phyloP scores from a whole-genome alignment of 2,329 filamentous ascomycete species.

The Raffaelea deltoideospora region DNA sequence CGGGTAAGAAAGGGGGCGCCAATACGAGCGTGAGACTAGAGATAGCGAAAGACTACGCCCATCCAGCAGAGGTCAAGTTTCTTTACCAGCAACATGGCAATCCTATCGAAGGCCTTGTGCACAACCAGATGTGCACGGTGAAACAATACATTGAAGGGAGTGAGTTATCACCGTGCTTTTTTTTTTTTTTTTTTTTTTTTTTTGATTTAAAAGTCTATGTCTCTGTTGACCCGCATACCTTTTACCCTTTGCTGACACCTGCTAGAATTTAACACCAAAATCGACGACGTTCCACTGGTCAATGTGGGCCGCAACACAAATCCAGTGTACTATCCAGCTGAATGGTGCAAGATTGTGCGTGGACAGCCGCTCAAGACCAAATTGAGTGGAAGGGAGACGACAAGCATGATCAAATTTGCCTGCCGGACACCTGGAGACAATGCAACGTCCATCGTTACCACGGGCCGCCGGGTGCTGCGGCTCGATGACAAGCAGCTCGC shows the following conservation, averaged over 20 bases:
- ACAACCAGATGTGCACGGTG: too few relatives aligned
- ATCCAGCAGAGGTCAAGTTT: neutral
- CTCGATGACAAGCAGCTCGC: conserved; percentile 30
- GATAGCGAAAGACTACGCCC: neutral
- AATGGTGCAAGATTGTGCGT: conserved; percentile 46
- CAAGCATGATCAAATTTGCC: conserved; percentile 57
- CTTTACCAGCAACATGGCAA: neutral
- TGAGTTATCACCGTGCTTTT: too few relatives aligned
- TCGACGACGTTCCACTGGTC: conserved; percentile 35
- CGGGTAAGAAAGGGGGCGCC: neutral
- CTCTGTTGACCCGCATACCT: too few relatives aligned
- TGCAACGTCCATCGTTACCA: conserved; percentile 45
- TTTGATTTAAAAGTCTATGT: too few relatives aligned
- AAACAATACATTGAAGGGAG: too few relatives aligned
- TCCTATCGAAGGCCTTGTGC: too few relatives aligned
- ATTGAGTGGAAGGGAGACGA: conserved; percentile 44
- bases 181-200: too few relatives aligned
- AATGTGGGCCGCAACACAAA: conserved; percentile 45
- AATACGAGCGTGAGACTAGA: neutral
- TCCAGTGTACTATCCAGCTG: conserved; percentile 51
- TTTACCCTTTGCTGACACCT: neutral
- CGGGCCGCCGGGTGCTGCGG: conserved; percentile 41
- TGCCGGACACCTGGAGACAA: conserved; percentile 53
- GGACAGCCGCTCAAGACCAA: conserved; percentile 50
- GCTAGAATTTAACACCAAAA: neutral